Base-by-base conservation (phyloP, 2,329 filamentous ascomycete genomes). In the Neofusicoccum ribis region DNA sequence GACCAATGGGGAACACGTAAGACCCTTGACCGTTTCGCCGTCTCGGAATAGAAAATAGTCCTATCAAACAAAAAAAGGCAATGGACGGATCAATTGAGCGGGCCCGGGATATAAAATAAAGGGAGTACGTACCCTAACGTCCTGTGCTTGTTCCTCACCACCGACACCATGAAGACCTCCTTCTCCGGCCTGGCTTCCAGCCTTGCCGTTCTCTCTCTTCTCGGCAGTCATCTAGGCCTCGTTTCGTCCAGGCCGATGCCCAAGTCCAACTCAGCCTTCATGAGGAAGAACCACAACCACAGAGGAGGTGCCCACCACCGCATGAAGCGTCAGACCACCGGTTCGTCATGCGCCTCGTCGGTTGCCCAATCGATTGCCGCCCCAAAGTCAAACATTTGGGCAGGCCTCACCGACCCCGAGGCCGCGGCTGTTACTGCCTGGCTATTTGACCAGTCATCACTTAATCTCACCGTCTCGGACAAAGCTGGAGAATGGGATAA, bases 331-430 rank as follows among this genome's bases (percentile, higher is more conserved):
- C 43, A 60, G 31, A 14, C 41, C 27, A 37, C 39, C 17, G 56
- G 41, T 7, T 41, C 41, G 2, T 52, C 46, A 4, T 64, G 62
- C 47, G 50, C 51, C 17, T 20, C 41, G 3, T 9, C 62, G 7
- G 12, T 3, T 47, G 62, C 51, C 3, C 62, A 59, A 37, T 23
- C 43, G 3, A 66, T 50, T 17, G 69, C 69, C 20, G 79, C 81
- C 0, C 80, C 80, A 4, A 80, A 80, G 63, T 58, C 69, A 14
- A 83, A 83, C 65, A 70, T 81, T 31, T 82, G 80, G 79, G 72
- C 70, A 5, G 71, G 73, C n/a, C 67, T 82, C 51, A 77, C 71
- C 0, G 74, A 78, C 46, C 66, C 70, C 5, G 80, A 82, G 63
- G 77, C 77, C 2, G 77, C 77, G 1, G 69, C 73, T 15, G 75